Base-by-base conservation (phyloP, 768 basidiomycete species). In the Tubosaeta sp. region DNA sequence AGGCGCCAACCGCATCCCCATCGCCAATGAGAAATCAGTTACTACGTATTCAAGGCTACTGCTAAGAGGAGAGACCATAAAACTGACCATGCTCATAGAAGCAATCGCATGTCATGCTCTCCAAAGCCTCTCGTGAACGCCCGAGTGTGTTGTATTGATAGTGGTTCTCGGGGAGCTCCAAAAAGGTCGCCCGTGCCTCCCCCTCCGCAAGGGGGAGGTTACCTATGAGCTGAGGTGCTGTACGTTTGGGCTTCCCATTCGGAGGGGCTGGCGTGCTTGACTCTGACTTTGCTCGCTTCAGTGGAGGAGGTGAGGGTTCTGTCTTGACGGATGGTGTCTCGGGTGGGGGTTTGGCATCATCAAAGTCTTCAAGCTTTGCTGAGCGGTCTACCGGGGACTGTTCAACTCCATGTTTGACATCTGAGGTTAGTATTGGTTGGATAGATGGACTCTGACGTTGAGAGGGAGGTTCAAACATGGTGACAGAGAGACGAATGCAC, bases 61-160 rank as follows among this genome's bases (percentile, higher is more conserved):
- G 60, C 57, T 43, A 58, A 22, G 58, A 58, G 16, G 55, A 35
- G 43, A 51, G 33, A 59, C 17, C 32, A 17, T 46, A 27, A 48
- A 61, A 86, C 90, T 76, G 68, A 95, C 92, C 85, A 67, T 79
- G 80, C 53, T 87, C 83, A 69, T 82, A 95, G 53, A 72, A 73
- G 72, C 97, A 99, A 67, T 99, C 97, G 75, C 97, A 99, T 22
- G 85, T 83, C 87, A 94, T 91, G 71, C 91, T 88, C 74, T 98
- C 97, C 63, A 88, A 79, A 49, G 85, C 79, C 72, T 95, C 91
- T 64, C 87, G 83, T 48, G 89, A 91, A 61, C 83, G 81, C n/a
- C 95, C 95, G 50, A 97, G 73, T 29, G 84, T 79, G 66, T 84
- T 85, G 71, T 85, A 85, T 75, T 95, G 92, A 68, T 97, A 97